Conservation (phyloP, 257 asterid species). For the Solanum bulbocastanum region DNA sequence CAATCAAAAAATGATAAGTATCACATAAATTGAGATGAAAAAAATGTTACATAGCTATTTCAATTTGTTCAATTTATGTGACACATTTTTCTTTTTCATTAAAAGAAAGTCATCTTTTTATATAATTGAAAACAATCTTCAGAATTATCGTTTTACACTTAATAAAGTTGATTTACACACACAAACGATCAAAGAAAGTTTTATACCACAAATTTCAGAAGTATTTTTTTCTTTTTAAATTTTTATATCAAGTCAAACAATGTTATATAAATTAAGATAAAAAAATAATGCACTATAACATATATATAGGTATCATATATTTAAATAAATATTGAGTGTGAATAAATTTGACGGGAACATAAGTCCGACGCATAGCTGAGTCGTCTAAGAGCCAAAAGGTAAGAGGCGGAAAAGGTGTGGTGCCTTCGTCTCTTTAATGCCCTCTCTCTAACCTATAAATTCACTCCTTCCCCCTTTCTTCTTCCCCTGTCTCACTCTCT, state of each 20-base stretch:
- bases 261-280: background rate
- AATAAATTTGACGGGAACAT: background rate
- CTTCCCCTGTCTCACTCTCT: conserved; percentile 3
- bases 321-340: background rate
- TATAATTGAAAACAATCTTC: background rate
- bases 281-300: background rate
- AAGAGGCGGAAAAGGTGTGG: conserved; percentile 24
- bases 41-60: background rate
- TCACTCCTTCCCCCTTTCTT: conserved; percentile 15
- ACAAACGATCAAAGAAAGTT: no score
- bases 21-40: background rate
- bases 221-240: no score
- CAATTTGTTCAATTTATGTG: background rate
- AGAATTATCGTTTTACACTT: no score
- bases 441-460: conserved; percentile 46
- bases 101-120: background rate
- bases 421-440: conserved; percentile 24
- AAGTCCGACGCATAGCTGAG: background rate
- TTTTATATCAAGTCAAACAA: background rate
- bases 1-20: background rate
- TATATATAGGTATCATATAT: no score
- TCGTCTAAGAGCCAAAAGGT: conserved; percentile 12
- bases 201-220: background rate
- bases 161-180: no score
- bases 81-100: background rate